Base-by-base conservation (phyloP, 495 filamentous ascomycete species). In the Hyaloscypha hepaticicola region DNA sequence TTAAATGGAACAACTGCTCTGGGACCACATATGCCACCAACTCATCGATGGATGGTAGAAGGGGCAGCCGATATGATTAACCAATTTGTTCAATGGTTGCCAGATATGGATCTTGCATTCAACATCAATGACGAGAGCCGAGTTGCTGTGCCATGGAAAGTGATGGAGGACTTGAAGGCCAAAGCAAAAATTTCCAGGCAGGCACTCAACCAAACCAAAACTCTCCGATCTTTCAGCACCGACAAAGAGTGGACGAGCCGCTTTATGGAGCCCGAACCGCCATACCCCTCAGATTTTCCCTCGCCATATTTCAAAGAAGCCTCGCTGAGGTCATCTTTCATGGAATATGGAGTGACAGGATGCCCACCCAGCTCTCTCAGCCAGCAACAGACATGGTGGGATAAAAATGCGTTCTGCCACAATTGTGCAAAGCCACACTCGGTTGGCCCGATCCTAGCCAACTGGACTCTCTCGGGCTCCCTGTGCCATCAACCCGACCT, bases 401-500 rank as follows among this genome's bases (percentile, higher is more conserved):
- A 85, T 63, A 72, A 77, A 8, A 81, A 76, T 49, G 75, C 82
- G 53, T 75, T 90, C 16, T 94, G 90, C 72, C 72, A 82, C 1
- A 75, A 77, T 24, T 94, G 91, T 69, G 71, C 80, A 3, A 73
- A 70, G 0, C 88, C 89, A 1, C 91, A 96, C 62, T 89, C 89
- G 0, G 69, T 85, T n/a, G 85, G 83, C 7, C 82, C 85, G 21
- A 92, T 88, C 67, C 78, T 90, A 0, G 73, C 78, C 26, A 78
- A 91, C 68, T 93, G 88, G 85, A 76, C 82, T 19, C 71, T 85
- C 12, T 82, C 88, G 5, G 81, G 84, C 9, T 82, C 89, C 29
- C 80, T 89, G 52, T 96, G 91, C 72, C 89, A 93, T 66, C 91
- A 96, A 69, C 87, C 91, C 1, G 91, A 96, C 67, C 79, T 96